Evolutionary conservation across 2,329 filamentous ascomycete species (phyloP).

Genomic region (Aspergillus niger): DNA sequence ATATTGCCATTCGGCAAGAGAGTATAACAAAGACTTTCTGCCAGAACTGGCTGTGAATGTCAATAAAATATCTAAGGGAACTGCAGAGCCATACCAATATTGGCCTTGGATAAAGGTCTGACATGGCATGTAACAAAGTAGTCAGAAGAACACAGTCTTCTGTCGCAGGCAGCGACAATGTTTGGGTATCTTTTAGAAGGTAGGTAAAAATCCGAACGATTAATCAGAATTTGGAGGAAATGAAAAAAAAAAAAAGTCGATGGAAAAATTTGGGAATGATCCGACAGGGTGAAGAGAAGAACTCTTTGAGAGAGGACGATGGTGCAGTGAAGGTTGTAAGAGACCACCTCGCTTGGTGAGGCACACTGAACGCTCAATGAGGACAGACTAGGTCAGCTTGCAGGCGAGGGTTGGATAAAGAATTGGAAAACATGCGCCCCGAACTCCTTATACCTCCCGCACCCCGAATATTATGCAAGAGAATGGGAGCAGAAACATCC

Average conservation of each 20-base stretch:
- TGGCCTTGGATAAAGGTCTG: too few relatives aligned
- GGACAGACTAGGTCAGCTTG: neutral
- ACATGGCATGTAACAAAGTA: too few relatives aligned
- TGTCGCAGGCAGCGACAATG: constrained; percentile 10
- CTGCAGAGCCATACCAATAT: too few relatives aligned
- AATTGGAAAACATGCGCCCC: neutral
- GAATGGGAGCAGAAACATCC: constrained; percentile 6
- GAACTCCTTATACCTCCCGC: neutral
- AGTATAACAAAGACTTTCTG: too few relatives aligned
- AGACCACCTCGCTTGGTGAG: neutral
- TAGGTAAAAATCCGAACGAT: constrained; percentile 6
- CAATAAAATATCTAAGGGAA: too few relatives aligned
- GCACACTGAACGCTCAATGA: neutral
- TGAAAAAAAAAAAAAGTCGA: constrained; percentile 11
- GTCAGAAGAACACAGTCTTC: neutral
- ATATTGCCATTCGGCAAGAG: too few relatives aligned
- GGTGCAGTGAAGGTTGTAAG: neutral
- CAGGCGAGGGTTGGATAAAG: neutral
- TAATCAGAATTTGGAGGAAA: constrained; percentile 7
- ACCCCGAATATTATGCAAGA: neutral
- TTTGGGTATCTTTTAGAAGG: constrained; percentile 34
- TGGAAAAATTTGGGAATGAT: constrained; percentile 14
- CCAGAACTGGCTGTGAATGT: too few relatives aligned
- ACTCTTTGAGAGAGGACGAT: neutral
- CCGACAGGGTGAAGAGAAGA: neutral